A percentile compares a stretch with the other conserved stretches of the same genome.
Evolutionary conservation across 345 rosid genomes (phyloP).

Genomic region (Iberis pinnata): DNA sequence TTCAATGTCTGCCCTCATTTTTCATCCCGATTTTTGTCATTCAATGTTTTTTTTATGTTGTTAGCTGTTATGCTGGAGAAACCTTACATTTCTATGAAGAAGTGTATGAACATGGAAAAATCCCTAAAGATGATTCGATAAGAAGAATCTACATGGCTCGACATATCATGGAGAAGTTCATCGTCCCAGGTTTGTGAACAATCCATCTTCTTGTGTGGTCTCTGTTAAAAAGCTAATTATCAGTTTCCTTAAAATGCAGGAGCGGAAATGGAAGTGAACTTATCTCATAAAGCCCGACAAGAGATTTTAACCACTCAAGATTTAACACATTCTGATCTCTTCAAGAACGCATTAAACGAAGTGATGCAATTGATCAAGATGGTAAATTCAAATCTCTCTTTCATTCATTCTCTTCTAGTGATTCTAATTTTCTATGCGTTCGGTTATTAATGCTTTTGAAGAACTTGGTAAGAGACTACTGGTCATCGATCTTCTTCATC

Average conservation of each 20-base stretch:
- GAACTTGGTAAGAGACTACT: slow-evolving; percentile 77
- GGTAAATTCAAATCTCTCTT: slow-evolving; percentile 33
- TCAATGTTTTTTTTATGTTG: slow-evolving; percentile 15
- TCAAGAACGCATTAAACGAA: slow-evolving; percentile 61
- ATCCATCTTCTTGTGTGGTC: too few species aligned
- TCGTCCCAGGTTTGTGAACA: too few species aligned
- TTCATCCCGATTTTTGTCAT: not conserved
- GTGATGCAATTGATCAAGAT: slow-evolving; percentile 72
- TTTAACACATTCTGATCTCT: slow-evolving; percentile 57
- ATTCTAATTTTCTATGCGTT: too few species aligned
- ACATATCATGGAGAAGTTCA: slow-evolving; percentile 74
- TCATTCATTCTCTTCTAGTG: not conserved
- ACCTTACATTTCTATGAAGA: slow-evolving; percentile 82
- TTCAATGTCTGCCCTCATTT: not conserved
- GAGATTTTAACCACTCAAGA: slow-evolving; percentile 61
- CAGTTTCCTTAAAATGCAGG: too few species aligned
- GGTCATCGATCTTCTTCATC: slow-evolving; percentile 67
- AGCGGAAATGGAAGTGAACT: slow-evolving; percentile 77
- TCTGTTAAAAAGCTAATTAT: too few species aligned
- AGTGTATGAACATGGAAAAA: slow-evolving; percentile 70
- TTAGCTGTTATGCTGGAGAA: slow-evolving; percentile 88
- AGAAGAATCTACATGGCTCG: slow-evolving; percentile 88
- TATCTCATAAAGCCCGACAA: slow-evolving; percentile 65
- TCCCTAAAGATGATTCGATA: slow-evolving; percentile 50
- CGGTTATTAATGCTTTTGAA: slow-evolving; percentile 25